Conservation (phyloP, 1,284 basidiomycete species). For the Fomes fomentarius region DNA sequence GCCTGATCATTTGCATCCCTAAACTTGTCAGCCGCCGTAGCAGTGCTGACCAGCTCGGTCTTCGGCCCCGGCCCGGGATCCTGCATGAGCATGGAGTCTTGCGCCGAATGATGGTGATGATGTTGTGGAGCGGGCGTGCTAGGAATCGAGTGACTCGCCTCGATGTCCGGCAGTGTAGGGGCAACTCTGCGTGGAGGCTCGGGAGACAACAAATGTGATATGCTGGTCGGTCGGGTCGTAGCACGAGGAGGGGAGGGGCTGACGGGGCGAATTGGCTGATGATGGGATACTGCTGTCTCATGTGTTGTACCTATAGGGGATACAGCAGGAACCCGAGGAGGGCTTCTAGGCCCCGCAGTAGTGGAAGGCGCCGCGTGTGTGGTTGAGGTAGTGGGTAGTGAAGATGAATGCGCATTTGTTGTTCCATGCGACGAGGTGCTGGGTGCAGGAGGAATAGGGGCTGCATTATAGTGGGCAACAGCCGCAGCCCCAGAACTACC, state of each 20-base stretch:
- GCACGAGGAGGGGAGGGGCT: no score
- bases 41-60: no score
- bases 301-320: not conserved
- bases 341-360: not conserved
- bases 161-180: not conserved
- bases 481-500: constrained; percentile 12
- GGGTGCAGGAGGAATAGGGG: not conserved
- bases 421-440: not conserved
- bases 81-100: no score
- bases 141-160: not conserved
- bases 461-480: not conserved
- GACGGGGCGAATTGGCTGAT: not conserved
- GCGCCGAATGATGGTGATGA: no score
- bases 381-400: no score
- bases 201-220: constrained; percentile 11
- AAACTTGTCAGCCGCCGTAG: no score
- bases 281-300: not conserved
- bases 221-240: constrained; percentile 6
- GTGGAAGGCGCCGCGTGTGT: not conserved
- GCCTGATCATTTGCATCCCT: no score
- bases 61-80: no score
- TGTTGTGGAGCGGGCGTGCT: not conserved
- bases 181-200: not conserved
- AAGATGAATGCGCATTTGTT: not conserved
- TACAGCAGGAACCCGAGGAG: no score